Evolutionary conservation across 331 rosid genomes (phyloP).

Genomic region (Saraca asoca): DNA sequence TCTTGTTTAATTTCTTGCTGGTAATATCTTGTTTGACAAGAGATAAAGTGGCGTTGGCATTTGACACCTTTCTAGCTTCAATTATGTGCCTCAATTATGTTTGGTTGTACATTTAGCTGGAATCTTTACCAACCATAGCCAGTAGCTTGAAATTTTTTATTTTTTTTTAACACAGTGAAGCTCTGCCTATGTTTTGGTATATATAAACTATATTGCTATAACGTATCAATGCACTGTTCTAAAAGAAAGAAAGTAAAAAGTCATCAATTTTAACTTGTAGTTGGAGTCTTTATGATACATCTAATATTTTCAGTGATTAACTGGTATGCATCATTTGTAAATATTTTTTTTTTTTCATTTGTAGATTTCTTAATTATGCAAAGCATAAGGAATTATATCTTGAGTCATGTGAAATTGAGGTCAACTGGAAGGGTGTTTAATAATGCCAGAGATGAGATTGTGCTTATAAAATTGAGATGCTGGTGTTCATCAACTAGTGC

Average conservation of each 20-base stretch:
- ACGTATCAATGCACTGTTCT: conserved; percentile 2
- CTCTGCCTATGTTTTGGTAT: background rate
- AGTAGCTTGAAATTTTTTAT: background rate
- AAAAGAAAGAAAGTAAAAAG: background rate
- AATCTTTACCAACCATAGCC: conserved; percentile 16
- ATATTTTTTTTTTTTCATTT: conserved; percentile 20
- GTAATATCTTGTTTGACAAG: conserved; percentile 28
- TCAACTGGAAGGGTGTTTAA: conserved; percentile 42
- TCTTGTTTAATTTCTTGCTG: background rate
- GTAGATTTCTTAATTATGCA: conserved; percentile 52
- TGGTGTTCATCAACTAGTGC: conserved; percentile 44
- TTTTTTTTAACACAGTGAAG: background rate
- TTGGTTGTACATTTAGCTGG: conserved; percentile 14
- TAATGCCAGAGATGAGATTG: conserved; percentile 34
- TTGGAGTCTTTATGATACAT: background rate
- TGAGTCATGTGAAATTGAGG: conserved; percentile 53
- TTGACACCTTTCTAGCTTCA: conserved; percentile 14
- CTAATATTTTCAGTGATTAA: background rate
- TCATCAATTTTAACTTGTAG: too few relatives aligned
- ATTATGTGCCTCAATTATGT: conserved; percentile 15
- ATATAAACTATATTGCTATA: background rate
- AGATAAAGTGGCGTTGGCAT: conserved; percentile 25
- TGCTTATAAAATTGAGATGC: conserved; percentile 37
- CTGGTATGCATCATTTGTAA: background rate
- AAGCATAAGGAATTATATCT: conserved; percentile 56